Base-by-base conservation (phyloP, 495 filamentous ascomycete species). In the Neurospora cerealis region DNA sequence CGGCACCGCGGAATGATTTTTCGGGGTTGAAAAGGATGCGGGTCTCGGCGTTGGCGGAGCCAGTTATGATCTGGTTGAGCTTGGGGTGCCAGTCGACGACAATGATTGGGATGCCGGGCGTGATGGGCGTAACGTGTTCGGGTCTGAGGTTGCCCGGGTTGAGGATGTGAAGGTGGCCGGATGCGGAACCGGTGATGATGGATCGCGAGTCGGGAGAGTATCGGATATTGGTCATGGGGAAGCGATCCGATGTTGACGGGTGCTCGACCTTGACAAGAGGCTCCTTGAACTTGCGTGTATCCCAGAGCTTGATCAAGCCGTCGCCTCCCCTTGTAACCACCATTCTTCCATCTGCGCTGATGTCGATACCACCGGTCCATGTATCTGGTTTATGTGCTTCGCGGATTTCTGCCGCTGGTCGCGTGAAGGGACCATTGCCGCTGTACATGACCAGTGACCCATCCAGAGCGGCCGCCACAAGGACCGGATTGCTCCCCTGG, bases 11-110 rank as follows among this genome's bases (percentile, higher is more conserved):
- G 8, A 82, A 87, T 5, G 96, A 99, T 72, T 89, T 90, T 37
- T 83, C 89, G 21, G 96, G 96, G 80, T 92, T 95, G 84, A 95
- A 99, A 72, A 99, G 90, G 39, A 98, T 88, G 79, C 94, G 95
- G 5, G 92, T 92, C 81, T 95, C 92, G 69, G 91, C 90, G 78
- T 97, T 96, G 46, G 93, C 92, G 48, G 95, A 97, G 72, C 95
- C 95, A 3, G 95, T 97, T 74, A 98, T 81, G 75, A 99, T 97
- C 79, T 99, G 96, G 79, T 99, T 98, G 72, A 99, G 89, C 80
- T 93, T 96, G 32, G 92, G 85, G 78, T 98, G 95, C 95, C 96
- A 98, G 73, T 92, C 85, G 19, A 96, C 93, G 6, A 91, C 89
- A 74, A 97, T 93, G 32, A 98, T 83, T 1, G 95, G 89, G 5